phyloP scores from a whole-genome alignment of 306 rosid species.

The Glycine latifolia region DNA sequence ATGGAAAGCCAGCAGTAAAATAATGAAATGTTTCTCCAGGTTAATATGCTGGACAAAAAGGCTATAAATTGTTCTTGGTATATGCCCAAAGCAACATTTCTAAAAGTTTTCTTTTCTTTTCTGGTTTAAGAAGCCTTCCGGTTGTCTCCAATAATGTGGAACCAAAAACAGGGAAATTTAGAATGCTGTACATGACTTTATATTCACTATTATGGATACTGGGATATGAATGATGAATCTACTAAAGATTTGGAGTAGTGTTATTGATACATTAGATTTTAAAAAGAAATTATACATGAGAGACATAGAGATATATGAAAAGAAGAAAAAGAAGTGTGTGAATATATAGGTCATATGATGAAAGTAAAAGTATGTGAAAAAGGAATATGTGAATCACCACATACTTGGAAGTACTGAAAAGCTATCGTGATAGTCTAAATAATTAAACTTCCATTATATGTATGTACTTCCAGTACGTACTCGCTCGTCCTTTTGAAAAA shows the following conservation, averaged over 20 bases:
- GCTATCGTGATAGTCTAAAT: background rate
- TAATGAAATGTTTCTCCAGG: background rate
- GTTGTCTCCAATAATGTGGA: constrained; percentile 34
- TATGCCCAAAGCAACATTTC: constrained; percentile 23
- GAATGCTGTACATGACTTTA: constrained; percentile 10
- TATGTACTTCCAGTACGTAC: background rate
- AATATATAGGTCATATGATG: too few species aligned
- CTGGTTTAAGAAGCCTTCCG: background rate
- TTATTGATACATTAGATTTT: background rate
- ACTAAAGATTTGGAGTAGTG: background rate
- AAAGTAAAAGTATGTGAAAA: background rate
- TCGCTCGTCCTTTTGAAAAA: background rate
- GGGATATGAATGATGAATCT: constrained; percentile 22
- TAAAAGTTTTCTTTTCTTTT: background rate
- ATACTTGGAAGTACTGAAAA: constrained; percentile 43
- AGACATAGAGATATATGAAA: too few species aligned
- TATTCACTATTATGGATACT: constrained; percentile 22
- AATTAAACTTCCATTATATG: background rate
- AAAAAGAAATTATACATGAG: background rate
- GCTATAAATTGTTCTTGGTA: background rate
- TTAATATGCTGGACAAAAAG: constrained; percentile 24
- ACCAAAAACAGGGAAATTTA: background rate
- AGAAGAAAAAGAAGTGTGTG: too few species aligned
- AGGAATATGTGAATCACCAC: constrained; percentile 26
- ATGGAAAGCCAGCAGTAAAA: constrained; percentile 28